Percentiles rank a stretch among this genome's conserved stretches.
These are phyloP conservation scores for Hericium coralloides DNA, from an alignment of 768 basidiomycete genomes.

Conservation along the genomic window DNA sequence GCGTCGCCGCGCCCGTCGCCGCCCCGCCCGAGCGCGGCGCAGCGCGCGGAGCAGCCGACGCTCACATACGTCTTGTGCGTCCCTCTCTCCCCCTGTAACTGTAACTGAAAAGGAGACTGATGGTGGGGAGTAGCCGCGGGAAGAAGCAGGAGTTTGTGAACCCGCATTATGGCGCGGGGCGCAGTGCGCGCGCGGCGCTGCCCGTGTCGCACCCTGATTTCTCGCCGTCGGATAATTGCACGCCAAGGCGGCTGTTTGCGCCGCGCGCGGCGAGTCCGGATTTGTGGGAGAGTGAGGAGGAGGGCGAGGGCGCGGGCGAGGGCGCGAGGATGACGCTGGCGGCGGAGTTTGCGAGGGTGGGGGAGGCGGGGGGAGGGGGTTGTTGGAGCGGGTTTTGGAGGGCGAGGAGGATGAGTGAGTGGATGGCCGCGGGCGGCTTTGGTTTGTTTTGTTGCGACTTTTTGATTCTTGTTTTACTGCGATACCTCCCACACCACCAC, in stretches of 20 bases:
- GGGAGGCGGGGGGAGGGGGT: background rate
- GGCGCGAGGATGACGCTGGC: background rate
- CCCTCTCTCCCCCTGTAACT: too few species aligned
- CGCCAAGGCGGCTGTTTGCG: conserved; percentile 11
- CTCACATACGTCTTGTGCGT: conserved; percentile 15
- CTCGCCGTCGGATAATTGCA: conserved; percentile 13
- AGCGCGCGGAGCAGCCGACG: conserved; percentile 5
- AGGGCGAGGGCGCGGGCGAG: background rate
- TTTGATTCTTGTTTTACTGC: background rate
- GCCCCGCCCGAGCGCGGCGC: conserved; percentile 11
- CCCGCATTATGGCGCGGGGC: conserved; percentile 9
- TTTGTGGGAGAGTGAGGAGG: background rate
- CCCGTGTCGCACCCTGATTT: conserved; percentile 12
- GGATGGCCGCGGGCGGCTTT: background rate
- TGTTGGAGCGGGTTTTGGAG: background rate
- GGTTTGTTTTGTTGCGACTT: background rate
- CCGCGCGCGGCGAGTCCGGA: background rate
- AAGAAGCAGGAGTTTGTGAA: conserved; percentile 12
- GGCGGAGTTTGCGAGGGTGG: background rate
- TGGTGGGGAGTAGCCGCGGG: conserved; percentile 6
- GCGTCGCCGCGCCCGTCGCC: conserved; percentile 9
- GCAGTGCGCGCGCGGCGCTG: conserved; percentile 8
- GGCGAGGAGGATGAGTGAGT: background rate
- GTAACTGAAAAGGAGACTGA: too few species aligned
- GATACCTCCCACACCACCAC: background rate